These are phyloP conservation scores for Conoideocrella luteorostrata DNA, from an alignment of 2,329 filamentous ascomycete species.

Conservation along the genomic window DNA sequence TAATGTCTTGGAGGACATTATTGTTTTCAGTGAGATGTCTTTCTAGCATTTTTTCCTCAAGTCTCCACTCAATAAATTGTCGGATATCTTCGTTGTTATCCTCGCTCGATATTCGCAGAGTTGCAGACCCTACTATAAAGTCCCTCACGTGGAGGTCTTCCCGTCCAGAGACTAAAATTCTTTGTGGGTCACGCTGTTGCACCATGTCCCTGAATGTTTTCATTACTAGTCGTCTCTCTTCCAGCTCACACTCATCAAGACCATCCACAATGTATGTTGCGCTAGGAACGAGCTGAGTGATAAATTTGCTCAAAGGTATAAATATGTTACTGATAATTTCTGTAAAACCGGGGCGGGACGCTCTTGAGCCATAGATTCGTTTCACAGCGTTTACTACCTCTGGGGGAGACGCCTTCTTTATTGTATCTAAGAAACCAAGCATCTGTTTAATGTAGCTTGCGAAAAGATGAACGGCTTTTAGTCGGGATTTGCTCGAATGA, in stretches of 20 bases:
- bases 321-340: background rate
- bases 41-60: background rate
- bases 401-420: background rate
- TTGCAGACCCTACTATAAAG: background rate
- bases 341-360: background rate
- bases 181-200: background rate
- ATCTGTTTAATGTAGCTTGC: slow-evolving; percentile 1
- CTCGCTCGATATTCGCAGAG: background rate
- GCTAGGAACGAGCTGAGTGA: background rate
- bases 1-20: background rate
- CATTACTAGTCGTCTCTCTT: background rate
- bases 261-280: slow-evolving; percentile 1
- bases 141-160: background rate
- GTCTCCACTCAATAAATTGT: slow-evolving; percentile 1
- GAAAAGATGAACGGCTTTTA: background rate
- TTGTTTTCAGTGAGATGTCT: slow-evolving; percentile 1
- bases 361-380: background rate
- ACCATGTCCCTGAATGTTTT: background rate
- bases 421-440: background rate
- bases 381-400: background rate
- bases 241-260: background rate
- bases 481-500: background rate
- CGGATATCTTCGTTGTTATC: background rate
- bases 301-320: background rate
- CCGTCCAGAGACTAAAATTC: slow-evolving; percentile 1